Evolutionary conservation across 2,329 filamentous ascomycete genomes (phyloP).

Genomic region (Pyrenochaeta sp.): DNA sequence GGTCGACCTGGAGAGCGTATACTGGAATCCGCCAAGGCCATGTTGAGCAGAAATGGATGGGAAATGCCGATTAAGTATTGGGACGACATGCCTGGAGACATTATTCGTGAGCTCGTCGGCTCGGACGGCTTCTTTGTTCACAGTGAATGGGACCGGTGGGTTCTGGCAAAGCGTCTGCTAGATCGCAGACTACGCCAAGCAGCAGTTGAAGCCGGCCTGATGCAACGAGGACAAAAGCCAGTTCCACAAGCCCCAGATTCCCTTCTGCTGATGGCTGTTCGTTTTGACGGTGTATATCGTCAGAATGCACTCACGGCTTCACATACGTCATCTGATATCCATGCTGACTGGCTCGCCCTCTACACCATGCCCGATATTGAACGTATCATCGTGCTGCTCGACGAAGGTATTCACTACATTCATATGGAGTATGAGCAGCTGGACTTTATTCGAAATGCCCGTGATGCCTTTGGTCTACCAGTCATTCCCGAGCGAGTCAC

Average conservation of each 20-base stretch:
- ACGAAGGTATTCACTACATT: slow-evolving; percentile 67
- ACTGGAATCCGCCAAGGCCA: slow-evolving; percentile 64
- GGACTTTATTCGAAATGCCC: slow-evolving; percentile 60
- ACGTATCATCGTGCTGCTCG: slow-evolving; percentile 62
- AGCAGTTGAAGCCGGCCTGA: slow-evolving; percentile 57
- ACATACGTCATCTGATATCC: slow-evolving; percentile 51
- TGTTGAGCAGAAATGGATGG: slow-evolving; percentile 65
- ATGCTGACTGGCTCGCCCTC: slow-evolving; percentile 58
- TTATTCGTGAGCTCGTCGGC: slow-evolving; percentile 65
- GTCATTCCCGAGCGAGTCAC: slow-evolving; percentile 64
- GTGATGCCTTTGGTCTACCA: slow-evolving; percentile 62
- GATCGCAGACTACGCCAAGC: slow-evolving; percentile 58
- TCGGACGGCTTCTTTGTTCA: slow-evolving; percentile 66
- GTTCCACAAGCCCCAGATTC: slow-evolving; percentile 57
- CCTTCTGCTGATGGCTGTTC: slow-evolving; percentile 58
- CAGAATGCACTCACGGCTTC: slow-evolving; percentile 50
- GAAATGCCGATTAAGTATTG: slow-evolving; percentile 62
- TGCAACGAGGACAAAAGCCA: slow-evolving; percentile 53
- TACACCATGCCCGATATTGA: slow-evolving; percentile 64
- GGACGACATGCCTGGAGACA: slow-evolving; percentile 65
- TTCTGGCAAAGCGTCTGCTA: slow-evolving; percentile 61
- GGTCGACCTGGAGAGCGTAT: slow-evolving; percentile 63
- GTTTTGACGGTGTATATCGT: slow-evolving; percentile 62
- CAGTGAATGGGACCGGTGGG: slow-evolving; percentile 66
- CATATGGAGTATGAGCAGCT: slow-evolving; percentile 67